Evolutionary conservation across 257 asterid genomes (phyloP), one percentile per base, ranked within the genome.

Genomic region (Galeopsis tetrahit): DNA sequence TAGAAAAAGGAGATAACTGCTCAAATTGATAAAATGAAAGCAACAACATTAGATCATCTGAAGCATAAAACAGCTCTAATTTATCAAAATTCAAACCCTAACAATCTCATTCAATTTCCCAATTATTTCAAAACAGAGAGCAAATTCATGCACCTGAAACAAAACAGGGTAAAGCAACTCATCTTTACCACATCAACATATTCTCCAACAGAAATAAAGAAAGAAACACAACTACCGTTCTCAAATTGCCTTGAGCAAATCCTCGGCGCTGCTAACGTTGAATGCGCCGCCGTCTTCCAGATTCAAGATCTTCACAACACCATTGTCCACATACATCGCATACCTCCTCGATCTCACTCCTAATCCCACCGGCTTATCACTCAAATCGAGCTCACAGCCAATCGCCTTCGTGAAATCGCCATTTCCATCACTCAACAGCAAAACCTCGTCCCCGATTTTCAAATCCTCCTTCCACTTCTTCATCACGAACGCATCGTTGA

Each of bases 261-360:
- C 98, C 81, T 90, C 99, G 6, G 99, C 99, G 64, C 99, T 90
- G 89, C 99, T 95, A n/a, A 90, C 92, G 63, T 87, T 89, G 60
- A 95, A 92, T 15, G 99, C 97, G 2, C 99, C 99, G 8, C 99
- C 99, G 1, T 95, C 98, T 70, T 95, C 99, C 91, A 95, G 75
- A 76, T 95, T 95, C 87, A 88, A 71, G 65, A 86, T 80, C 71
- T 92, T 95, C 8, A 95, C 98, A 38, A 87, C 90, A 3, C 99
- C 99, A 68, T 95, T 87, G 7, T 87, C 98, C 10, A 85, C 93
- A 57, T 75, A 86, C 88, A 94, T 87, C 0, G 98, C 97, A 55
- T 91, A 94, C 78, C 99, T 84, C 77, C 99, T 83, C 10, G 99
- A 94, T 87, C 99, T 85, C 36, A 91, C 95, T 1, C 99, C 99